Evolutionary conservation across 2,329 filamentous ascomycete genomes (phyloP).

Genomic region (Pleurostoma richardsiae): DNA sequence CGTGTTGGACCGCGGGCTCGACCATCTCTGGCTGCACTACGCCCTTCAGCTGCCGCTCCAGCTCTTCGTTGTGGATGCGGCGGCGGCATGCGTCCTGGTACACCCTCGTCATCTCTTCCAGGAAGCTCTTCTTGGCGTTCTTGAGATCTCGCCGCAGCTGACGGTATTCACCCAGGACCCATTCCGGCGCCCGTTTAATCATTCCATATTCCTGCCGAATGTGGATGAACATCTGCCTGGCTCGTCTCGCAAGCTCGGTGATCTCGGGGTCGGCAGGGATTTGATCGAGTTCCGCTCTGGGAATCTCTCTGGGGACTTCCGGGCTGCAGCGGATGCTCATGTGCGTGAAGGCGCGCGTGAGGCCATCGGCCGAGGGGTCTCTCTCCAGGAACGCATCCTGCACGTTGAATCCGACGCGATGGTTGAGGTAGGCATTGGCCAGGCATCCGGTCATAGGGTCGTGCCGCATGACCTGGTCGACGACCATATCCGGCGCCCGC

Average conservation of each 20-base stretch:
- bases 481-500: background rate
- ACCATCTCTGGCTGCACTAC: conserved; percentile 9
- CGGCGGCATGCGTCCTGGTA: conserved; percentile 5
- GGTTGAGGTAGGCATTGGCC: background rate
- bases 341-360: background rate
- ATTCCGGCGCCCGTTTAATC: background rate
- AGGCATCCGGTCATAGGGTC: background rate
- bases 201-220: background rate
- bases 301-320: background rate
- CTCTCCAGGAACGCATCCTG: background rate
- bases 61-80: conserved; percentile 11
- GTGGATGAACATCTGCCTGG: background rate
- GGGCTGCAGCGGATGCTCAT: background rate
- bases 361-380: background rate
- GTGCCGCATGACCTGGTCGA: background rate
- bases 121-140: background rate
- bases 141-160: conserved; percentile 4
- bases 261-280: background rate
- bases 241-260: background rate
- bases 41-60: conserved; percentile 10
- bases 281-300: background rate
- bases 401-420: background rate
- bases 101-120: background rate
- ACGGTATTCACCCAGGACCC: background rate
- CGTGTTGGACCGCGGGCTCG: background rate